A percentile compares a stretch with the other conserved stretches of the same genome.
Evolutionary conservation across 495 filamentous ascomycete genomes (phyloP).

Genomic region (Neurospora terricola): DNA sequence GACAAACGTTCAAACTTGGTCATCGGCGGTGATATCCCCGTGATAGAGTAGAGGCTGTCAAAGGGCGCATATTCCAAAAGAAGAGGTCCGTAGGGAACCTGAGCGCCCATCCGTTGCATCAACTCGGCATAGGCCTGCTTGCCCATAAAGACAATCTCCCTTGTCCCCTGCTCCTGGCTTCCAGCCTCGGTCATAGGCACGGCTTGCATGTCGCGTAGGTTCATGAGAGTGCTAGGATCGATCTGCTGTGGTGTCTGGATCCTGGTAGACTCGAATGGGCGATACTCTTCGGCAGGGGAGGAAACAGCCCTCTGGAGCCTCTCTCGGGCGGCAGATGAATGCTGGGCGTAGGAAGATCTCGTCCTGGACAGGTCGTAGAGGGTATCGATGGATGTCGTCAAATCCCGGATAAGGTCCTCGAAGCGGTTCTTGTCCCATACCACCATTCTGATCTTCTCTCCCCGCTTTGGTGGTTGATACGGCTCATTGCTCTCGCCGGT

Average conservation of each 20-base stretch:
- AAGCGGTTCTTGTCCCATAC: conserved; percentile 52
- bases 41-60: conserved; percentile 53
- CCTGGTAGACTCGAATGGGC: conserved; percentile 42
- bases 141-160: conserved; percentile 47
- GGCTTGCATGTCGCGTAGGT: conserved; percentile 31
- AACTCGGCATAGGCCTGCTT: conserved; percentile 34
- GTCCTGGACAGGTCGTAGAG: conserved; percentile 79
- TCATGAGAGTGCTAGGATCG: conserved; percentile 34
- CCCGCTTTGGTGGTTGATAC: conserved; percentile 22
- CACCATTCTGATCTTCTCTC: conserved; percentile 37
- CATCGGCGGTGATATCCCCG: conserved; percentile 53
- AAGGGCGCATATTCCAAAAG: conserved; percentile 58
- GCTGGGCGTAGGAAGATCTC: conserved; percentile 37
- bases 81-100: conserved; percentile 39
- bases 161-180: conserved; percentile 12
- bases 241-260: conserved; percentile 46
- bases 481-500: conserved; percentile 32
- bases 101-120: conserved; percentile 19
- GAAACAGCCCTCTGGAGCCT: conserved; percentile 18
- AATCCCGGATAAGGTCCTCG: conserved; percentile 61
- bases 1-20: conserved; percentile 55
- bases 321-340: conserved; percentile 14
- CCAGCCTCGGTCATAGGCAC: conserved; percentile 29
- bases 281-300: conserved; percentile 30
- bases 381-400: conserved; percentile 80